Evolutionary conservation across 371 early-diverging fungal species (phyloP).

Genomic region (Thermomucor indicae-seudaticae): DNA sequence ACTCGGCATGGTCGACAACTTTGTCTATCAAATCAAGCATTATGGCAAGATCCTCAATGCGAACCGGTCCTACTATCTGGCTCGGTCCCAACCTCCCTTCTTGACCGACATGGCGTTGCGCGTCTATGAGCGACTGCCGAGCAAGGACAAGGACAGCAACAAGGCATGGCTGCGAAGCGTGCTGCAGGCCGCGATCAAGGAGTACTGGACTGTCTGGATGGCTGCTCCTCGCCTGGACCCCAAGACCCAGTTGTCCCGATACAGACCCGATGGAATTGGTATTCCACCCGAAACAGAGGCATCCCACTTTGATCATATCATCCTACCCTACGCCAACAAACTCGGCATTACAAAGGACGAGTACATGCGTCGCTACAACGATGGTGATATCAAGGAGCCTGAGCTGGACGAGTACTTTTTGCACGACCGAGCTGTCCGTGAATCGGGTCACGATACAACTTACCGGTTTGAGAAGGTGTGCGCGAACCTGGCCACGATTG

Average conservation of each 20-base stretch:
- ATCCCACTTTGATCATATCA: constrained; percentile 83
- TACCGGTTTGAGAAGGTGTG: constrained; percentile 86
- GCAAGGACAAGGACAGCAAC: constrained; percentile 41
- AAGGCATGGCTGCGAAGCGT: constrained; percentile 67
- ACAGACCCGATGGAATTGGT: constrained; percentile 79
- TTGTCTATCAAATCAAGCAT: constrained; percentile 87
- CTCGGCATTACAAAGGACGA: constrained; percentile 58
- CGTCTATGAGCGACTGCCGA: constrained; percentile 51
- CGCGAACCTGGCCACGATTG: constrained; percentile 85
- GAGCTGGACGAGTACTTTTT: constrained; percentile 87
- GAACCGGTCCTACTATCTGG: constrained; percentile 90
- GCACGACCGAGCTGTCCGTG: constrained; percentile 92
- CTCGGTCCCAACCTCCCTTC: constrained; percentile 93
- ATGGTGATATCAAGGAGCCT: constrained; percentile 63
- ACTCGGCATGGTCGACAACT: constrained; percentile 91
- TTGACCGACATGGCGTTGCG: constrained; percentile 88
- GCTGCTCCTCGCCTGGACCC: constrained; percentile 67
- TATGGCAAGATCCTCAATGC: constrained; percentile 96
- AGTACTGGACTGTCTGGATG: constrained; percentile 89
- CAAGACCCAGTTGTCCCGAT: constrained; percentile 71
- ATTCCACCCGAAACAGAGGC: constrained; percentile 95
- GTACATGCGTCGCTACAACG: constrained; percentile 62
- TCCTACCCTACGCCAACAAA: constrained; percentile 73
- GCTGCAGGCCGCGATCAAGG: constrained; percentile 78
- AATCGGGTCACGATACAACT: constrained; percentile 93